Percentiles rank a stretch among this genome's conserved stretches.
Conservation (phyloP, 129 eudicot species). For the Pseudognaphalium luteoalbum region DNA sequence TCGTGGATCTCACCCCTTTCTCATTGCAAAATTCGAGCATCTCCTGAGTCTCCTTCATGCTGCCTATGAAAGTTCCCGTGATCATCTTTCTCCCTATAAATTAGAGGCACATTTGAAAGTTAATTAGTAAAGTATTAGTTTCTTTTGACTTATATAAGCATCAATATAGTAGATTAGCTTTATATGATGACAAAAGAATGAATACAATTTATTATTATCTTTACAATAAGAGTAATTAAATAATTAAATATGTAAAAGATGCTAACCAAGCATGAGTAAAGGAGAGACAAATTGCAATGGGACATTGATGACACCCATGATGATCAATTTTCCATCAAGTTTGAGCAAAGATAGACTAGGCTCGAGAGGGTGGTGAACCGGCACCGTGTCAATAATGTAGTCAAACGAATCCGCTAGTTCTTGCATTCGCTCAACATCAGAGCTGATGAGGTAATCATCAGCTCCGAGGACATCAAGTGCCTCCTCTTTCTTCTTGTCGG, state of each 20-base stretch:
- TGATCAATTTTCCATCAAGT: conserved; percentile 78
- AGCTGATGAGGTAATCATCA: conserved; percentile 82
- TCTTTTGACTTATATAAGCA: background rate
- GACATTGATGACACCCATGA: conserved; percentile 73
- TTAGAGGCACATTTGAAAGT: background rate
- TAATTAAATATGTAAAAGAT: too few species aligned
- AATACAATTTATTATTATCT: background rate
- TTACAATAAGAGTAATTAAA: too few species aligned
- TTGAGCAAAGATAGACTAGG: conserved; percentile 77
- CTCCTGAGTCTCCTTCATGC: conserved; percentile 91
- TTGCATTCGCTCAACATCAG: conserved; percentile 62
- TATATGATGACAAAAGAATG: background rate
- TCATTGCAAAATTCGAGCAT: conserved; percentile 84
- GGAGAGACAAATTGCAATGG: conserved; percentile 79
- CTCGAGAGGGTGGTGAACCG: conserved; percentile 76
- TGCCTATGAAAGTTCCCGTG: conserved; percentile 90
- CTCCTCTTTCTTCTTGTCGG: conserved; percentile 69
- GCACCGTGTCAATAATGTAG: conserved; percentile 79
- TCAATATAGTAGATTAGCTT: background rate
- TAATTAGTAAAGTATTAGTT: background rate
- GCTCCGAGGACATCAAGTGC: conserved; percentile 84
- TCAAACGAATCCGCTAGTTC: conserved; percentile 71
- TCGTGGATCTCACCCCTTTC: conserved; percentile 58
- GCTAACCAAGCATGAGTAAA: conserved; percentile 83
- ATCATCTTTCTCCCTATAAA: conserved; percentile 73